Base-by-base conservation (phyloP, 192 early-diverging fungal genomes). In the Backusella westeae region DNA sequence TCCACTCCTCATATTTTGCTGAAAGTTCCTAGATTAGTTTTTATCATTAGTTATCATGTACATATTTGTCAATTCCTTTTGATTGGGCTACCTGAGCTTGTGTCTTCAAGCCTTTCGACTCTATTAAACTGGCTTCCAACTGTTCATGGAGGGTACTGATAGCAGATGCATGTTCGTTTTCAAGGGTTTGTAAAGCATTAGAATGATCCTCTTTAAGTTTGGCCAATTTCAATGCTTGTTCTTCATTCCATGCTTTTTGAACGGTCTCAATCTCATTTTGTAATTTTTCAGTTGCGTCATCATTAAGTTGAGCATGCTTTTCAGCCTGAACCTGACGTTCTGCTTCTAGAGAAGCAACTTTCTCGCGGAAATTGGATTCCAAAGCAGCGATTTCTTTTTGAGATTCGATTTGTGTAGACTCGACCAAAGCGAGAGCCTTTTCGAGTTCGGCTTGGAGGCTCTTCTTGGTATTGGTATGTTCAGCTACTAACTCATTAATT, bases 231-330 rank as follows among this genome's bases (percentile, higher is more conserved):
- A 36, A 42, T 36, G 36, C 17, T 63, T 74, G 72, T 3, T 74
- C 72, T 8, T 74, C 35, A 6, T 74, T 34, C 72, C 72, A 74
- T 63, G 29, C 8, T 26, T 39, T 36, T 63, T 74, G 72, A 65
- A 74, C 53, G 32, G 72, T 41, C 36, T 74, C 72, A 44, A 71
- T 71, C 17, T 71, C 70, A 42, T 49, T 44, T 49, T 71, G 70
- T 44, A 71, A 29, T 34, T 36, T 56, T 38, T 74, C 72, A 7
- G 72, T 65, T 5, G 53, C 32, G 8, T 74, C 53, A 63, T 74
- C 70, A 32, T 71, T 71, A 44, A 23, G 41, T 9, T 71, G 41
- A 19, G 75, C 39, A 36, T 53, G 26, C 4, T 69, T 41, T 35
- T 44, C 42, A 14, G 23, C 9, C 19, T 46, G 41, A 52, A 34